Base-by-base conservation (phyloP, 306 rosid genomes). In the Fragaria vesca region DNA sequence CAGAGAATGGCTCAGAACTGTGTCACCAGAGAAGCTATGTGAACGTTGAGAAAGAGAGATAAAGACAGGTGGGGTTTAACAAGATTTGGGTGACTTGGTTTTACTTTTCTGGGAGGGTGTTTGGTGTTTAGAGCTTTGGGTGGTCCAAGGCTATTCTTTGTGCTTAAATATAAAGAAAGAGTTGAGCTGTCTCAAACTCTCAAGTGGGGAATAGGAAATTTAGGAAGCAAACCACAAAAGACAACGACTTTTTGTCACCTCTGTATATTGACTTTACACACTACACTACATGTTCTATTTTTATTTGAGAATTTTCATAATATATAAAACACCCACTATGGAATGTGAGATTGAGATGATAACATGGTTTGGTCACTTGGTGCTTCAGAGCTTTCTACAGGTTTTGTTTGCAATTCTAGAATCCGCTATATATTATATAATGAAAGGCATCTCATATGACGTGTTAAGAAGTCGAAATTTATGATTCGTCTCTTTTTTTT, bases 1-100 rank as follows among this genome's bases (percentile, higher is more conserved):
- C 70, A 61, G 70, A 26, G 78, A 43, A 58, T 43, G 42, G 58
- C 30, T 17, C 16, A 47, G 38, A 74, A 57, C 24, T 60, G 77
- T 58, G 70, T 32, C 45, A 74, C 58, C 65, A 0, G 26, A 60
- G 10, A 26, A 21, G 32, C 28, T 40, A 58, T 32, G 38, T 30
- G 21, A 34, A 17, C 28, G 47, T 34, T 16, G 60, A 26, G 43
- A 47, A 34, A 48, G 36, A 55, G 20, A 18, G 69, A 73, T 40
- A 40, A 30, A 38, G 68, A 73, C 77, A 73, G 40, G 52, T 57
- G 68, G 54, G 42, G 45, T 34, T 34, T 15, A 34, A 24, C 54
- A 40, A 57, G 68, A 73, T 73, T 73, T 73, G 0, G 52, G 75
- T 48, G 57, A 46, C 66, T 38, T n/a, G 36, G 20, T 52, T 2